phyloP scores from a whole-genome alignment of 2,329 filamentous ascomycete genomes.

The Epichloe scottii region DNA sequence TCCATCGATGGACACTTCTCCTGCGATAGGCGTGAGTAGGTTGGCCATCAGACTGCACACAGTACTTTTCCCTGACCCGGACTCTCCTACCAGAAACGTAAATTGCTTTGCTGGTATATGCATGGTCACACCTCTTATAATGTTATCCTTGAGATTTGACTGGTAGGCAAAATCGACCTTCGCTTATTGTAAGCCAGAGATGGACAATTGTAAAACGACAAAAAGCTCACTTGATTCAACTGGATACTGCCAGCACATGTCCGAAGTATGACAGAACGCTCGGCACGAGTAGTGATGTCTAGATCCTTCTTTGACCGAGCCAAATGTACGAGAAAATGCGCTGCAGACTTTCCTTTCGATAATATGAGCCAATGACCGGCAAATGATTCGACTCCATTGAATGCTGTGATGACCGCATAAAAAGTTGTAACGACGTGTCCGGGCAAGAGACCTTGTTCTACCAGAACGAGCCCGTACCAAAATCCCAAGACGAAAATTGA shows the following conservation, averaged over 20 bases:
- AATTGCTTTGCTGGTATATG: slow-evolving; percentile 60
- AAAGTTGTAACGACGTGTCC: slow-evolving; percentile 73
- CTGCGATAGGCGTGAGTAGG: slow-evolving; percentile 57
- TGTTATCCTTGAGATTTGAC: slow-evolving; percentile 45
- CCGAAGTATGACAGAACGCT: slow-evolving; percentile 16
- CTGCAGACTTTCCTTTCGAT: slow-evolving; percentile 67
- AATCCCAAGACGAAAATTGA: slow-evolving; percentile 80
- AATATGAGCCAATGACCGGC: slow-evolving; percentile 67
- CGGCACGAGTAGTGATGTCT: not conserved
- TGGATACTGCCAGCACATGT: slow-evolving; percentile 55
- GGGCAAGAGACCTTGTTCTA: slow-evolving; percentile 45
- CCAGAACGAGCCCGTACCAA: slow-evolving; percentile 68
- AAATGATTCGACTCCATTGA: slow-evolving; percentile 61
- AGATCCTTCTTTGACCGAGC: slow-evolving; percentile 10
- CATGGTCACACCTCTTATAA: slow-evolving; percentile 51
- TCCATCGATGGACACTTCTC: slow-evolving; percentile 58
- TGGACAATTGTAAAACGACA: not conserved
- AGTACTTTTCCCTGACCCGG: slow-evolving; percentile 88
- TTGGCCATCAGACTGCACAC: slow-evolving; percentile 66
- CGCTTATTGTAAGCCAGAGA: not conserved
- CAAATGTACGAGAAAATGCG: slow-evolving; percentile 43
- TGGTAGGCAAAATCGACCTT: slow-evolving; percentile 79
- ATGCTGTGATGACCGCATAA: slow-evolving; percentile 65
- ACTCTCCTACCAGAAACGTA: slow-evolving; percentile 72
- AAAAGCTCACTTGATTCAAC: slow-evolving; percentile 46